These are phyloP conservation scores for Beta lomatogona DNA, from an alignment of 179 eudicot genomes.

Conservation along the genomic window DNA sequence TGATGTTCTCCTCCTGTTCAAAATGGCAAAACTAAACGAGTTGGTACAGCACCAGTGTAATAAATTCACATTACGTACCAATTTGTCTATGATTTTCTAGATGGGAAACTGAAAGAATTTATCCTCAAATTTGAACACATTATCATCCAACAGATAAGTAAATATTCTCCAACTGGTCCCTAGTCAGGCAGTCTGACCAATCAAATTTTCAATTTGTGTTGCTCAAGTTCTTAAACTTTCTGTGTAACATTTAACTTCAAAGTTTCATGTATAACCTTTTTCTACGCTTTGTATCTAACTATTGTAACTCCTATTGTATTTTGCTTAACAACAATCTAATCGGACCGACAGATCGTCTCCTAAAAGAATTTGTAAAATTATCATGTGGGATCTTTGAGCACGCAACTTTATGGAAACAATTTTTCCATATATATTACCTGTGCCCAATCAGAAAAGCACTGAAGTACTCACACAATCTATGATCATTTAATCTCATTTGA, in stretches of 20 bases:
- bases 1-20: conserved; percentile 44
- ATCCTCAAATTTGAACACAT: neutral
- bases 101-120: neutral
- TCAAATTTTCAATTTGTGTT: neutral
- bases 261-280: too few species aligned
- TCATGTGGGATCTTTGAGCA: too few species aligned
- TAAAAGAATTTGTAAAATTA: too few species aligned
- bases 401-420: too few species aligned
- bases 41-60: neutral
- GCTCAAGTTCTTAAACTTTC: too few species aligned
- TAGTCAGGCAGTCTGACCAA: neutral
- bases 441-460: neutral
- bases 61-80: neutral
- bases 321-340: too few species aligned
- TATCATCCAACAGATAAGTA: neutral
- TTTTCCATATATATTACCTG: neutral
- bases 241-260: neutral
- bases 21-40: neutral
- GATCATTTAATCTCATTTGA: neutral
- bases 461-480: neutral
- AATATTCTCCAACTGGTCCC: neutral
- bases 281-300: too few species aligned
- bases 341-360: too few species aligned
- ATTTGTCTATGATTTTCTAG: neutral
- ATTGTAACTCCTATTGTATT: too few species aligned